Base-by-base conservation (phyloP, 129 eudicot species). In the Tagetes patula region DNA sequence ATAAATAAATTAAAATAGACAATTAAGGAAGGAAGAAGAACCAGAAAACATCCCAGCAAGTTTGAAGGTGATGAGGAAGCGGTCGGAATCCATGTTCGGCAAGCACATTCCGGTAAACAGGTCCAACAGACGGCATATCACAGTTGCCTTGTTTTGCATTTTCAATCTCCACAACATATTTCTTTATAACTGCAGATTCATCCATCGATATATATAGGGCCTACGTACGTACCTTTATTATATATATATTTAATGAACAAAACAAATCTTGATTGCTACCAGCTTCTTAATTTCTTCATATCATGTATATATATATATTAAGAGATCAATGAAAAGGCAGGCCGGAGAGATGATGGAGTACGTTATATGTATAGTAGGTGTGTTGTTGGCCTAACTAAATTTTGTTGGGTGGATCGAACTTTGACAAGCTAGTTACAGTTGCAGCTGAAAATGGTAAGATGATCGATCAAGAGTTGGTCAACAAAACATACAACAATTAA, bases 11-110 rank as follows among this genome's bases (percentile, higher is more conserved):
- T 20, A 1, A 27, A 38, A 20, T 12, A 1, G 10, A 20, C 27
- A 6, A 8, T 7, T 5, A n/a, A 1, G 52, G 52, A 47, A 10
- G n/a, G 50, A 9, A 46, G 30, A 46, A 40, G 13, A 61, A 93
- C 98, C 92, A 84, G 74, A 93, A 93, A 73, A 85, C 84, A 75
- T 93, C 98, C 98, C 98, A 93, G 64, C 96, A 89, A 77, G 84
- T 80, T 49, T 93, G 70, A 52, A 87, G 45, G 11, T 75, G 85
- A 13, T 69, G 10, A 30, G 83, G 49, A 47, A 84, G 85, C 4
- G 90, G 85, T 54, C 87, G 92, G 68, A 89, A 93, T 52, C 98
- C 98, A 73, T 93, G 84, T 81, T 85, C 85, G 0, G 87, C 96
- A 36, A 87, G 66, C 63, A 77, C 92, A 76, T 90, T 93, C 20